A percentile compares a stretch with the other conserved stretches of the same genome.
These are phyloP conservation scores for Fusarium sp. DNA, from an alignment of 2,329 filamentous ascomycete species.

Conservation along the genomic window DNA sequence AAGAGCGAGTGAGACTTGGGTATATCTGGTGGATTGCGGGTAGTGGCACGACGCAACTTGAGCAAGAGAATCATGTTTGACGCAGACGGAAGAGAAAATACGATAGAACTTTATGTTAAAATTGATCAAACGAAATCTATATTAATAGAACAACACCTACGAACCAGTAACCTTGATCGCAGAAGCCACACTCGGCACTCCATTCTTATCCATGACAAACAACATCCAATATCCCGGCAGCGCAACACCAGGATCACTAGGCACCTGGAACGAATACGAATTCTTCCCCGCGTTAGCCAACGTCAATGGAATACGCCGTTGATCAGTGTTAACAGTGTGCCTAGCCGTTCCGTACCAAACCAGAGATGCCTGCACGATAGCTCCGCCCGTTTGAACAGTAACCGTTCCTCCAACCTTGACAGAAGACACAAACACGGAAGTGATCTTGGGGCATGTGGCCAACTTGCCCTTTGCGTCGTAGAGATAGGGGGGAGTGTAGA, in stretches of 20 bases:
- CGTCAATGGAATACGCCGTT: constrained; percentile 18
- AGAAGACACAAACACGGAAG: not conserved
- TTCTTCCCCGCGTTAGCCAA: not conserved
- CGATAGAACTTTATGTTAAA: not conserved
- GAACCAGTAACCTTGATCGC: constrained; percentile 12
- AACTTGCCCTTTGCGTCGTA: constrained; percentile 16
- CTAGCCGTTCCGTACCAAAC: constrained; percentile 27
- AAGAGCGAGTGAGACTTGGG: rapidly evolving
- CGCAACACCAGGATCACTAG: constrained; percentile 23
- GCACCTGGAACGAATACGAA: constrained; percentile 18
- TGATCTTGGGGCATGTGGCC: constrained; percentile 15
- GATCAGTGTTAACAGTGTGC: constrained; percentile 30
- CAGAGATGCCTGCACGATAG: not conserved
- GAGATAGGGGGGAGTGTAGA: constrained; percentile 24
- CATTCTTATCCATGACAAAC: constrained; percentile 28
- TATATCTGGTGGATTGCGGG: not conserved
- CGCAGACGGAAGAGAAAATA: rapidly evolving
- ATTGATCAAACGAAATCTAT: not conserved
- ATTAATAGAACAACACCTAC: not conserved
- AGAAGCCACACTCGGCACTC: constrained; percentile 26
- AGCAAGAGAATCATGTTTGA: not conserved
- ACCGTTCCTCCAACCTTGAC: constrained; percentile 10
- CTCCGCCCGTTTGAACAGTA: not conserved
- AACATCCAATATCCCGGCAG: constrained; percentile 36
- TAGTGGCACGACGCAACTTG: not conserved